Evolutionary conservation across 2,329 filamentous ascomycete species (phyloP), one percentile per base, ranked within the genome.

Genomic region (Cryphonectria parasitica): DNA sequence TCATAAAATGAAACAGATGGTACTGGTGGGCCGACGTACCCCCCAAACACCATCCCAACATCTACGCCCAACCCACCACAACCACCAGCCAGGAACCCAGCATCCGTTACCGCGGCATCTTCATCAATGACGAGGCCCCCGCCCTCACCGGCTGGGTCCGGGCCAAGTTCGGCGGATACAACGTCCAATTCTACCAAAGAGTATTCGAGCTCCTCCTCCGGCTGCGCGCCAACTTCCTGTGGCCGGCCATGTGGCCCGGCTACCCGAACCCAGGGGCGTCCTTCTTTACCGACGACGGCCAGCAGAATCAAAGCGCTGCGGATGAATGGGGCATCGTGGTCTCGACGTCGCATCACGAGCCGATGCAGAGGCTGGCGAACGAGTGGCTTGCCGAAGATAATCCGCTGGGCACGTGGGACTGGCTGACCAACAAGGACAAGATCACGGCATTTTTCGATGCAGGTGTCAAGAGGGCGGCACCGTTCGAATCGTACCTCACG

Each of bases 221-320:
- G 19, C 82, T 90, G 28, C 86, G 84, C 75, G 88, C 88, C 1
- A 91, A 91, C 76, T 91, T 90, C 73, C 80, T 91, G 67, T 91
- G 90, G 90, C 90, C 89, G 0, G 88, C 89, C 0, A 89, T 89
- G 85, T 91, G 89, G 88, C 84, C 86, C 7, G 82, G 79, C 17
- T 82, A 81, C 52, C 83, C 83, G 1, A 80, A 80, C 3, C 83
- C 83, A 0, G 83, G 83, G 11, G 84, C 85, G 49, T 87, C 87
- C 73, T 91, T 92, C 79, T 88, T 88, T 74, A 84, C 88, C 0
- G 89, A 91, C 64, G 89, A 91, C 66, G 22, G 10, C 81, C 84
- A 0, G 79, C 19, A 83, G 8, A 91, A 87, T 63, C 86, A 89
- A 72, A 82, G 83, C 36, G 3, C 81, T 89, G 89, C 89, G 0